Evolutionary conservation across 2,329 filamentous ascomycete species (phyloP).

Genomic region (Botryotinia convoluta): DNA sequence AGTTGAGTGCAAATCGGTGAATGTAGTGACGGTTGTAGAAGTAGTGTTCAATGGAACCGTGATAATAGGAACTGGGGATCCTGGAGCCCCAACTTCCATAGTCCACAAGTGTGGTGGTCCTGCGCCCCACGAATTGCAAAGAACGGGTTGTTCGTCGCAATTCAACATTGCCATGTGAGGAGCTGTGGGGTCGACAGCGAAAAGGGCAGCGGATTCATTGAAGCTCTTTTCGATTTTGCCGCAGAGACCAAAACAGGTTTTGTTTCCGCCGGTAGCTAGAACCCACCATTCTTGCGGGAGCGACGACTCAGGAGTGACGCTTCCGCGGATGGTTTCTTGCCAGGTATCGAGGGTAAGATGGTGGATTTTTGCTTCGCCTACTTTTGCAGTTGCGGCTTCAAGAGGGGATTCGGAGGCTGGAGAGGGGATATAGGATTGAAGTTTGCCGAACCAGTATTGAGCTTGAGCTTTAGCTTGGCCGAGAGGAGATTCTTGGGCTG

Average conservation of each 20-base stretch:
- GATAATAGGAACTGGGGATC: constrained; percentile 62
- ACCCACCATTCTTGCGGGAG: constrained; percentile 74
- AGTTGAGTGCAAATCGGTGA: constrained; percentile 57
- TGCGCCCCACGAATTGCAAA: constrained; percentile 72
- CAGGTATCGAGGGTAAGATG: constrained; percentile 67
- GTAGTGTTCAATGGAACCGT: constrained; percentile 67
- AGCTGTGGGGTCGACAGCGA: constrained; percentile 57
- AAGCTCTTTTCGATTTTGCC: constrained; percentile 60
- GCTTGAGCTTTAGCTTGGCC: constrained; percentile 62
- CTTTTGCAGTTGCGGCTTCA: constrained; percentile 49
- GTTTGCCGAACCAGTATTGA: constrained; percentile 61
- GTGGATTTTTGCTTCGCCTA: constrained; percentile 52
- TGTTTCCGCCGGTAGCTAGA: constrained; percentile 71
- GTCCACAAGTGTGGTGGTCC: constrained; percentile 64
- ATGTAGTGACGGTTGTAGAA: constrained; percentile 61
- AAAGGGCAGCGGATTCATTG: constrained; percentile 62
- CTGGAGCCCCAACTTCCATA: constrained; percentile 64
- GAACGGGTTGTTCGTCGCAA: constrained; percentile 70
- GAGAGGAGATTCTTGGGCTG: constrained; percentile 50
- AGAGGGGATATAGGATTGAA: constrained; percentile 53
- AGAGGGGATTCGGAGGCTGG: constrained; percentile 39
- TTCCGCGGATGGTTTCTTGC: constrained; percentile 63
- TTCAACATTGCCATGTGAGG: constrained; percentile 69
- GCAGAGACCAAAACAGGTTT: constrained; percentile 70
- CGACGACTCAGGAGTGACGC: constrained; percentile 55